Evolutionary conservation across 495 filamentous ascomycete genomes (phyloP).

Genomic region (Lophiotrema nucula): DNA sequence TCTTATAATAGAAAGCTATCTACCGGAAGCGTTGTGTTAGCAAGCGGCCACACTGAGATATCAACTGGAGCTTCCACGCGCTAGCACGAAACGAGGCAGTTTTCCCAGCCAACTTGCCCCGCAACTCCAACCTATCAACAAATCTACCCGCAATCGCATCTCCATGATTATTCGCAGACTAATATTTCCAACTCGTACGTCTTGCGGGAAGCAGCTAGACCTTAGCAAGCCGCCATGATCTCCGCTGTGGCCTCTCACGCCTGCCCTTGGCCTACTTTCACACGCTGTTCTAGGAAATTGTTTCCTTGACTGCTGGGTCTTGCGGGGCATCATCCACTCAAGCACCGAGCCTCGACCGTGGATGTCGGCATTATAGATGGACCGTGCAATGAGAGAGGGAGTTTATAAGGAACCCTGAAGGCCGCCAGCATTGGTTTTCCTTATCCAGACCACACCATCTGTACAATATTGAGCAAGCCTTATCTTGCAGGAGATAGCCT

Average conservation of each 20-base stretch:
- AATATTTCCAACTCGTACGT: not conserved
- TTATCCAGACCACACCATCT: not conserved
- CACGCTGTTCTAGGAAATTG: slow-evolving; percentile 10
- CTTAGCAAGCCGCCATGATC: slow-evolving; percentile 4
- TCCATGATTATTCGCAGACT: not conserved
- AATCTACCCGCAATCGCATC: not conserved
- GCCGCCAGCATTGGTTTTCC: slow-evolving; percentile 16
- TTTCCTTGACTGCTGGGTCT: slow-evolving; percentile 1
- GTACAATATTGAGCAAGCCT: not conserved
- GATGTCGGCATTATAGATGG: not conserved
- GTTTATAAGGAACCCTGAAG: not conserved
- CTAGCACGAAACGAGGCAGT: no score
- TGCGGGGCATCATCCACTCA: slow-evolving; percentile 2
- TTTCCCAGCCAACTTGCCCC: no score
- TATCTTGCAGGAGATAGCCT: no score
- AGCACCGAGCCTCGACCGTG: not conserved
- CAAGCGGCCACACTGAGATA: no score
- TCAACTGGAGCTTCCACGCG: no score
- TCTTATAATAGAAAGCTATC: no score
- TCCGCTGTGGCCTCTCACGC: not conserved
- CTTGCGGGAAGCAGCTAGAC: not conserved
- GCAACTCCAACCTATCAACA: slow-evolving; percentile 9
- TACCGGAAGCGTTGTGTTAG: no score
- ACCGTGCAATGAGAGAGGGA: not conserved
- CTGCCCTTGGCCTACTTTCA: not conserved